Evolutionary conservation across 306 rosid species (phyloP).

Genomic region (Ormosia emarginata): DNA sequence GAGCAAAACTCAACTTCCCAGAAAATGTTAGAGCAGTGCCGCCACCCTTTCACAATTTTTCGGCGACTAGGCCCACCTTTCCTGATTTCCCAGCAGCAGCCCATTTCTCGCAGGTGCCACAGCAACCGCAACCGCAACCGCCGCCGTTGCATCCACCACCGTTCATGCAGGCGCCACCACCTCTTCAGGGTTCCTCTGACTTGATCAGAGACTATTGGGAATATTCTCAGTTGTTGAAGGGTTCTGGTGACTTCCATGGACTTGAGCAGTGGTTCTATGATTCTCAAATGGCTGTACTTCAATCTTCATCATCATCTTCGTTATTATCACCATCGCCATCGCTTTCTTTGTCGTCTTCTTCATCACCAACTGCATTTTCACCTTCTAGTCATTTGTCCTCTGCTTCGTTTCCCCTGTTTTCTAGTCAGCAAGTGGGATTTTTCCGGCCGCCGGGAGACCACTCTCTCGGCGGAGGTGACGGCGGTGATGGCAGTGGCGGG

Average conservation of each 20-base stretch:
- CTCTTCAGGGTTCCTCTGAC: slow-evolving; percentile 34
- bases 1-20: slow-evolving; percentile 92
- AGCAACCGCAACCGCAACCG: neutral
- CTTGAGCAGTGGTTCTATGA: slow-evolving; percentile 57
- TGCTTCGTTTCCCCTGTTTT: slow-evolving; percentile 65
- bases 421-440: slow-evolving; percentile 37
- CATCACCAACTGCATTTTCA: slow-evolving; percentile 29
- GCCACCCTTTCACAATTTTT: slow-evolving; percentile 14
- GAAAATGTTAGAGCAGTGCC: slow-evolving; percentile 55
- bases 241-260: slow-evolving; percentile 49
- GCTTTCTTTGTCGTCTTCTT: slow-evolving; percentile 26
- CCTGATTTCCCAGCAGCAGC: neutral
- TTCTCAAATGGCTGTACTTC: slow-evolving; percentile 51
- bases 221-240: slow-evolving; percentile 69
- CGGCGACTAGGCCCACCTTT: neutral
- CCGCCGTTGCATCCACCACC: neutral
- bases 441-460: slow-evolving; percentile 39
- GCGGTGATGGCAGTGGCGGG: neutral
- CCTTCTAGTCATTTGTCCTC: slow-evolving; percentile 48
- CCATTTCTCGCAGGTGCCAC: neutral
- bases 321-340: slow-evolving; percentile 21
- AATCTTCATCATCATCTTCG: slow-evolving; percentile 25
- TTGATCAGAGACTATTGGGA: slow-evolving; percentile 52
- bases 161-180: slow-evolving; percentile 1
- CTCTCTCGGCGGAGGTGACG: neutral